These are phyloP conservation scores for Marasmius sp. DNA, from an alignment of 1,284 basidiomycete genomes.

Conservation along the genomic window DNA sequence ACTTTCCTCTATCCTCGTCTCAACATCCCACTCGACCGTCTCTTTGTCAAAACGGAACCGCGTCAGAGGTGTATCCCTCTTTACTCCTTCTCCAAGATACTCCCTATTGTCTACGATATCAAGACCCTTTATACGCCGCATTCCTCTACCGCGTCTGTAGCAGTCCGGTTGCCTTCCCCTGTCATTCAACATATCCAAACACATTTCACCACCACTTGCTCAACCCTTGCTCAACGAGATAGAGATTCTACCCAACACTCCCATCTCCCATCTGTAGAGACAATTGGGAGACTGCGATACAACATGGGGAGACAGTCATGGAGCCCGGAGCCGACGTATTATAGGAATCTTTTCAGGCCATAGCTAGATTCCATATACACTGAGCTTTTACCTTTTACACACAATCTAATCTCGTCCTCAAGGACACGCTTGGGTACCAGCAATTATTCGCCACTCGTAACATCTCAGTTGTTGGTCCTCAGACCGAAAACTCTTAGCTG, in stretches of 20 bases:
- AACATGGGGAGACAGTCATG: constrained; percentile 34
- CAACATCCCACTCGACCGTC: constrained; percentile 85
- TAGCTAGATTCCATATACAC: constrained; percentile 78
- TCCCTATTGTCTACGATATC: constrained; percentile 64
- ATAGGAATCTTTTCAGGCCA: constrained; percentile 61
- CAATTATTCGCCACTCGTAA: too few species aligned
- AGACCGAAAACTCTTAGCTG: too few species aligned
- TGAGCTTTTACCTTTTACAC: too few species aligned
- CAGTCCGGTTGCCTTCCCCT: constrained; percentile 39
- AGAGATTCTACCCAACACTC: constrained; percentile 59
- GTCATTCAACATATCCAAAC: constrained; percentile 53
- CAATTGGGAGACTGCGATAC: constrained; percentile 50
- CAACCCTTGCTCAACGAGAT: constrained; percentile 74
- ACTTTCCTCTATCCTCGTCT: constrained; percentile 66
- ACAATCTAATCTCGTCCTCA: too few species aligned
- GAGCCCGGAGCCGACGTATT: constrained; percentile 64
- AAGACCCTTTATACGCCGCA: constrained; percentile 83
- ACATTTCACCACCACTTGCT: constrained; percentile 68
- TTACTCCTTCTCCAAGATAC: constrained; percentile 76
- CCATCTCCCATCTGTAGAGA: constrained; percentile 70
- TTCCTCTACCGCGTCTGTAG: constrained; percentile 67
- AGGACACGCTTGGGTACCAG: too few species aligned
- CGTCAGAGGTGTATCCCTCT: constrained; percentile 86
- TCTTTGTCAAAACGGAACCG: constrained; percentile 99
- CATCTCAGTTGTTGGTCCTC: too few species aligned